These are phyloP conservation scores for Coffea canephora DNA, from an alignment of 257 asterid genomes.

Conservation along the genomic window DNA sequence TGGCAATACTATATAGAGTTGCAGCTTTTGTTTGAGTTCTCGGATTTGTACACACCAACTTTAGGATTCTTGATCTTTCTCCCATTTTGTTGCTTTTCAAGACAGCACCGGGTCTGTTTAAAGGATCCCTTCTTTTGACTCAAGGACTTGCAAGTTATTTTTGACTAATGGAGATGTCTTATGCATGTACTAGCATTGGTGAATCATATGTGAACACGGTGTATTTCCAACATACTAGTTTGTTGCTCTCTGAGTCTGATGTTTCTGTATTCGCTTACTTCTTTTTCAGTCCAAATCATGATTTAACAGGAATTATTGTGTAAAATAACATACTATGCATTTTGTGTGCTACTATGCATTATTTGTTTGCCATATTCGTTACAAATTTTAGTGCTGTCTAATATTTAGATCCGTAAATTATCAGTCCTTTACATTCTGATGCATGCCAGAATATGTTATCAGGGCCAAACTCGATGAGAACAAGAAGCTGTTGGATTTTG, in stretches of 20 bases:
- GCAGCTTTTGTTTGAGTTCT: not conserved
- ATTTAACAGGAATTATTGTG: not conserved
- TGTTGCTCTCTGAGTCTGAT: not conserved
- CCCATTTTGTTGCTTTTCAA: not conserved
- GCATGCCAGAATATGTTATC: not conserved
- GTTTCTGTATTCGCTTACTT: not conserved
- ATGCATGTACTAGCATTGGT: not conserved
- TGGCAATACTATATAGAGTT: not conserved
- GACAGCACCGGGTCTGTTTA: not conserved
- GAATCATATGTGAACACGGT: not conserved
- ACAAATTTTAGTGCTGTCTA: not conserved
- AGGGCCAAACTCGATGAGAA: constrained; percentile 86
- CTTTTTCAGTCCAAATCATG: not conserved
- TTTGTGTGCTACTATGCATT: not conserved
- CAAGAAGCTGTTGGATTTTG: constrained; percentile 59
- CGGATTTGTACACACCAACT: not conserved
- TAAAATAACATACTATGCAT: not conserved
- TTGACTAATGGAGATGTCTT: not conserved
- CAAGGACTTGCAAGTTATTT: too few relatives aligned
- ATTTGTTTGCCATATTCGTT: not conserved
- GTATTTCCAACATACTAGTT: not conserved
- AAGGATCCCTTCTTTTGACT: not conserved
- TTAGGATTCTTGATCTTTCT: not conserved
- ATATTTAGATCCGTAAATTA: not conserved
- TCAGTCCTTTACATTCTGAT: not conserved